These are phyloP conservation scores for Arthrinium phaeospermum DNA, from an alignment of 2,329 filamentous ascomycete species.

Conservation along the genomic window DNA sequence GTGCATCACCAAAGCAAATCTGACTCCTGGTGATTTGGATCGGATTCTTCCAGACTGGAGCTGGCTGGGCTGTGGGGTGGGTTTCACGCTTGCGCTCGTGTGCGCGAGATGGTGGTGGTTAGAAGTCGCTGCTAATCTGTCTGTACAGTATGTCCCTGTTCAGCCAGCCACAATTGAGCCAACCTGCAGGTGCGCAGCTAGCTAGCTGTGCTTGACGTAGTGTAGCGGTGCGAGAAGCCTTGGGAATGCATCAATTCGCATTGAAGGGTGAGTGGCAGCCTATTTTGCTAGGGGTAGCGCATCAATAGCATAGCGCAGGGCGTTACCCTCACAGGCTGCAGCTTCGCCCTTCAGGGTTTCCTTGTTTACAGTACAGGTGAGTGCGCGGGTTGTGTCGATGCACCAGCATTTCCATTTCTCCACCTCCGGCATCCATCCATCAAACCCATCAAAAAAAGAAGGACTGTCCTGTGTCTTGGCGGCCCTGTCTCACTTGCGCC, in stretches of 20 bases:
- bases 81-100: background rate
- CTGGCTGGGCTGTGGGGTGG: conserved; percentile 1
- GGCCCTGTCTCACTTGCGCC: background rate
- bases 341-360: background rate
- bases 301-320: background rate
- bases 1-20: background rate
- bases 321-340: background rate
- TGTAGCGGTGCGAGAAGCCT: background rate
- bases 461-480: background rate
- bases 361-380: background rate
- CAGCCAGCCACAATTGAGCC: background rate
- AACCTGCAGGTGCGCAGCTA: background rate
- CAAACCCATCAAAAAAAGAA: conserved; percentile 4
- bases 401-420: background rate
- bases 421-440: conserved; percentile 4
- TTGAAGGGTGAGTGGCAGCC: background rate
- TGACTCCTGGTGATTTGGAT: background rate
- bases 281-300: background rate
- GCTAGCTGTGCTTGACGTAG: background rate
- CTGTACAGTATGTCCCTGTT: background rate
- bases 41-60: background rate
- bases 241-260: background rate
- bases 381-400: background rate
- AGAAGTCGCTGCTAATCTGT: background rate
- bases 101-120: background rate